These are phyloP conservation scores for Metschnikowia baotianmanensis DNA, from an alignment of 805 yeast species.

Conservation along the genomic window DNA sequence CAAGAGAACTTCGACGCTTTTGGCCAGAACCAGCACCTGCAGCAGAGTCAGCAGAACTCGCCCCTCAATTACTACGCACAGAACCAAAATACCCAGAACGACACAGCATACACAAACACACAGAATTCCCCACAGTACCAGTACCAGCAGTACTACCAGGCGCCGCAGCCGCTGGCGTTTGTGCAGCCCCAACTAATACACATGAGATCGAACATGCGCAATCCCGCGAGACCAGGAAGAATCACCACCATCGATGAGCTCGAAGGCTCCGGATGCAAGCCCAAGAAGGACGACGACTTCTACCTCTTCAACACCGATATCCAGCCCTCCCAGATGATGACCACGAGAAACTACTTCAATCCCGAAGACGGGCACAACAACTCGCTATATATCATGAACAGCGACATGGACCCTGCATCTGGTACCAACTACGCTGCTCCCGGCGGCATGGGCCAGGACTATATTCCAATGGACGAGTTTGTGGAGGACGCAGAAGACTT, in stretches of 20 bases:
- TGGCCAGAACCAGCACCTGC: slow-evolving; percentile 1
- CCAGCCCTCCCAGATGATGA: slow-evolving; percentile 39
- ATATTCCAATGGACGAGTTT: slow-evolving; percentile 31
- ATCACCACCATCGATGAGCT: slow-evolving; percentile 33
- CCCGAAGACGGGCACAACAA: slow-evolving; percentile 26
- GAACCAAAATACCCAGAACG: not conserved
- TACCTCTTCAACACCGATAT: slow-evolving; percentile 41
- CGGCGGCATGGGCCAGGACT: slow-evolving; percentile 26
- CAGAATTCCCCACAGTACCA: not conserved
- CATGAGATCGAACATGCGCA: slow-evolving; percentile 1
- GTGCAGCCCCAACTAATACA: slow-evolving; percentile 16
- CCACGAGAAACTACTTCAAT: slow-evolving; percentile 23
- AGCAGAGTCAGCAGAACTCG: not conserved
- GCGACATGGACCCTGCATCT: slow-evolving; percentile 16
- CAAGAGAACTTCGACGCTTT: slow-evolving; percentile 20
- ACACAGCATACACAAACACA: no score
- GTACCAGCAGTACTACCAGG: slow-evolving; percentile 7
- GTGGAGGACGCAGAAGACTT: slow-evolving; percentile 44
- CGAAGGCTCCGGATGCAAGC: slow-evolving; percentile 14
- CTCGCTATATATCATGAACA: slow-evolving; percentile 26
- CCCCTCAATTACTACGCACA: not conserved
- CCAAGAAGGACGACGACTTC: slow-evolving; percentile 34
- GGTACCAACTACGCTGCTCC: slow-evolving; percentile 18
- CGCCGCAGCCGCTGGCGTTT: slow-evolving; percentile 5
- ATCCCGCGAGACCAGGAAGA: slow-evolving; percentile 26